phyloP scores from a whole-genome alignment of 257 asterid genomes.

The Lavandula angustifolia region DNA sequence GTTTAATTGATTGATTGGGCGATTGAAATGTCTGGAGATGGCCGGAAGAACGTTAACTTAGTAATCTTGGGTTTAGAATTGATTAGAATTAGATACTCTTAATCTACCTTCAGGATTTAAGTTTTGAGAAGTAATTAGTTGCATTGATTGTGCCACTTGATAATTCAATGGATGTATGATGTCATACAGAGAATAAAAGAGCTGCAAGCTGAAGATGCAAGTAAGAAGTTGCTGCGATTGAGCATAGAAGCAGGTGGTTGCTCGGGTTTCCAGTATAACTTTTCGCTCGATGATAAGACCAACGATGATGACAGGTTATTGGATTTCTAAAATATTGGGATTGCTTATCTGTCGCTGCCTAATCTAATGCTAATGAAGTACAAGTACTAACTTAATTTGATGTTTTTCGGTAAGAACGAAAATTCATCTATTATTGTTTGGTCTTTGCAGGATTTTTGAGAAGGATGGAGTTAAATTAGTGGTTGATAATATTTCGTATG shows the following conservation, averaged over 20 bases:
- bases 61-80: constrained; percentile 3
- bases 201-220: constrained; percentile 69
- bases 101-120: neutral
- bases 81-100: neutral
- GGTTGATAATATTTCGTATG: constrained; percentile 80
- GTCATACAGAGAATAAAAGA: constrained; percentile 71
- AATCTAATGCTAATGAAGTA: neutral
- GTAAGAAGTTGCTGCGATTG: constrained; percentile 72
- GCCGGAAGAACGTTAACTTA: constrained; percentile 4
- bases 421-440: constrained; percentile 16
- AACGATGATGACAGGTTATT: constrained; percentile 76
- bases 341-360: neutral
- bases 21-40: neutral
- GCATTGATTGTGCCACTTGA: constrained; percentile 16
- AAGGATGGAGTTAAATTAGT: constrained; percentile 87
- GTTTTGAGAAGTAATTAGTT: neutral
- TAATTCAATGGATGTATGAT: constrained; percentile 9
- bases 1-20: constrained; percentile 14
- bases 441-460: constrained; percentile 72
- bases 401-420: neutral
- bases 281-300: constrained; percentile 73
- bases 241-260: constrained; percentile 99
- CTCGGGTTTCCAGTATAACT: constrained; percentile 93
- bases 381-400: neutral
- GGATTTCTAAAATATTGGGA: constrained; percentile 14